Evolutionary conservation across 345 rosid species (phyloP), one percentile per base, ranked within the genome.

Genomic region (Cardamine resedifolia): DNA sequence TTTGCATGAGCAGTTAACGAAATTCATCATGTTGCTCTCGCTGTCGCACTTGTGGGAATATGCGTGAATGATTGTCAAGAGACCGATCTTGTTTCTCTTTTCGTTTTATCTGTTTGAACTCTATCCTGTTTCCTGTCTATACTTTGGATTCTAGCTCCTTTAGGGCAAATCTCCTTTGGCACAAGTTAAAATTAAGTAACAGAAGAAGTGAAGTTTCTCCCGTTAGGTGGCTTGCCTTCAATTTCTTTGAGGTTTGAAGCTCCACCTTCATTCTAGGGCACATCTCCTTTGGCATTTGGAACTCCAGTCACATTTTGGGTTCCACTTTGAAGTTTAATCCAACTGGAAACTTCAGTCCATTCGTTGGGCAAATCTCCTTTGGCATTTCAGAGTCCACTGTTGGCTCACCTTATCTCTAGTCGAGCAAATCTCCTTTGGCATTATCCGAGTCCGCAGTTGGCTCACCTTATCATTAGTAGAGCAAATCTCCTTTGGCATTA

Each of bases 101-200:
- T 58, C 18, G 5, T 64, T 55, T 66, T 27, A 10, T 59, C 33
- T 60, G 28, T 60, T 63, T 77, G 60, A 64, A 52, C 69, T 30
- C 15, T 67, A 38, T 71, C 49, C 34, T 71, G 59, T 58, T 67
- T 65, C 74, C 73, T 72, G 26, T 52, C 36, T 48, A 45, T 65
- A 78, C 36, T 76, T 66, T 41, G 27, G 67, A 51, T 55, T 59
- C 58, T 58, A 68, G 73, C 76, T 68, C 65, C 73, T 52, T 55
- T 41, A 6, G 86, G 90, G 83, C 83, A 81, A 75, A 85, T 81
- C 86, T 82, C 86, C 81, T 80, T 84, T 79, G 83, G 88, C 87
- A 81, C 73, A 65, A 68, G 61, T 16, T 9, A 41, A 36, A 20
- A 23, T 2, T 19, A 33, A 64, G 51, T 50, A 76, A 18, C 36